Evolutionary conservation across 148 eudicot species (phyloP), one percentile per base, ranked within the genome.

Genomic region (Nyssa sinensis): DNA sequence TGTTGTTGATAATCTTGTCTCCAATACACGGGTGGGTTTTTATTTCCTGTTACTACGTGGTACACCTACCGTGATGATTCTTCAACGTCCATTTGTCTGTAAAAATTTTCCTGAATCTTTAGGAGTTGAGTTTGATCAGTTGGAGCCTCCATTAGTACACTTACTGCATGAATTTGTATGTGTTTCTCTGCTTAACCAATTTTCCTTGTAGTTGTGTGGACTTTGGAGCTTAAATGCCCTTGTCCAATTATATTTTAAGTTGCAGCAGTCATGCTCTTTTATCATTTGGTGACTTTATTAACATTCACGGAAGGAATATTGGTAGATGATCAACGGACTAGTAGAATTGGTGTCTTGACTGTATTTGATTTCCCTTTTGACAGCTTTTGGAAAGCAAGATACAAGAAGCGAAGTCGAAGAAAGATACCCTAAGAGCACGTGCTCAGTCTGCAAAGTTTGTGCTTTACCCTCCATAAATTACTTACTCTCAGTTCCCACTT

Each of bases 371-470:
- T 24, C 33, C 74, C 73, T 30, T 75, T 49, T 81, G 67, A 55
- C 85, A 96, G 99, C 89, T 96, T 55, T 77, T 96, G 78, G 99
- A 96, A 81, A 96, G 98, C 89, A 93, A 96, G 82, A 91, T 91
- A 78, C 93, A 88, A 62, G 97, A 91, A 69, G 97, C 97, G 11
- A 91, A 75, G 74, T 89, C 97, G 29, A 91, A 88, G 86, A 91
- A 89, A 79, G 97, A 91, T 70, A 91, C 97, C 41, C 89, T 91
- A 4, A 91, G 89, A 86, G 97, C 97, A 74, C 90, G 97, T 39
- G 97, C 97, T 37, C 97, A 91, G 63, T 87, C 97, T 81, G 99
- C 99, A 64, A 96, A 88, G 99, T 96, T 55, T 77, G 91, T 77
- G 75, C 67, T 64, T n/a, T 67, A 60, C 34, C 33, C 71, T 53